phyloP scores from a whole-genome alignment of 2,329 filamentous ascomycete species.

The Fusarium sp. region DNA sequence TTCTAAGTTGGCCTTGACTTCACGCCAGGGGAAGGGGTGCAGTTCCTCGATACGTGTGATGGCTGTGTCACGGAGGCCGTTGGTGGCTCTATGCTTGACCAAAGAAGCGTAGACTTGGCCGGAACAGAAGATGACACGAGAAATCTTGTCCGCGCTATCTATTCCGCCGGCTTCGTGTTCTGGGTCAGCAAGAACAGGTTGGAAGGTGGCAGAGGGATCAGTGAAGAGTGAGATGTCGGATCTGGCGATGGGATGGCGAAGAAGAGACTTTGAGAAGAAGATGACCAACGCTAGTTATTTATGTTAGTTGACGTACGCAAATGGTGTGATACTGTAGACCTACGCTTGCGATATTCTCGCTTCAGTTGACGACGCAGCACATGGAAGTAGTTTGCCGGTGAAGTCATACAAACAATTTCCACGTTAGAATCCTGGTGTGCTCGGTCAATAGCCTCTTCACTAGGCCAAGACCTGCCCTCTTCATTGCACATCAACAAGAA shows the following conservation, averaged over 20 bases:
- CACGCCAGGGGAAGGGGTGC: slow-evolving; percentile 42
- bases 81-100: slow-evolving; percentile 23
- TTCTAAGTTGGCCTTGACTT: slow-evolving; percentile 35
- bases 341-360: slow-evolving; percentile 97
- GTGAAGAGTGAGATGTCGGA: slow-evolving; percentile 90
- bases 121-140: slow-evolving; percentile 91
- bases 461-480: slow-evolving; percentile 90
- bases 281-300: slow-evolving; percentile 79
- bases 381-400: slow-evolving; percentile 94
- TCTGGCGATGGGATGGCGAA: slow-evolving; percentile 91
- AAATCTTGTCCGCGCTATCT: slow-evolving; percentile 82
- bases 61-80: slow-evolving; percentile 22
- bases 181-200: slow-evolving; percentile 92
- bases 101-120: slow-evolving; percentile 85
- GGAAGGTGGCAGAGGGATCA: slow-evolving; percentile 82
- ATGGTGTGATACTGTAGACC: slow-evolving; percentile 52
- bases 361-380: slow-evolving; percentile 96
- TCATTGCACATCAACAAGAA: slow-evolving; percentile 98
- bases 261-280: slow-evolving; percentile 97
- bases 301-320: neutral
- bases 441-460: slow-evolving; percentile 64
- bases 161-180: slow-evolving; percentile 80
- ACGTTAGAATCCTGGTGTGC: slow-evolving; percentile 99
- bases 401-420: slow-evolving; percentile 95
- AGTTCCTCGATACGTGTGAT: slow-evolving; percentile 42